Percentiles rank a stretch among this genome's conserved stretches.
Evolutionary conservation across 306 rosid genomes (phyloP).

Genomic region (Dalbergia oliveri): DNA sequence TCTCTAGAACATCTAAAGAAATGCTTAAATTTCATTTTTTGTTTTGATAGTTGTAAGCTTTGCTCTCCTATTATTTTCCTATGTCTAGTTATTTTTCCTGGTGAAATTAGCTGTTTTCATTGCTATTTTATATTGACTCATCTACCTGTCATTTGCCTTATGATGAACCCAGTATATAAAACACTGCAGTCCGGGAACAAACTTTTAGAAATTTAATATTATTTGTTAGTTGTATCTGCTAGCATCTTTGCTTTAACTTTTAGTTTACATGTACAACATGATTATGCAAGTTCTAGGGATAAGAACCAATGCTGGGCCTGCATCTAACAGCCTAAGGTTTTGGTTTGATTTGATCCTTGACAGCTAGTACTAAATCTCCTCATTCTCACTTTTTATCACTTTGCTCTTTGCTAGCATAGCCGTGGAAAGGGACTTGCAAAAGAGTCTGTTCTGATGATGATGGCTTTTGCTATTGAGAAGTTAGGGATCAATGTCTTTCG

Average conservation of each 20-base stretch:
- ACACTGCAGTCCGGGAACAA: conserved; percentile 3
- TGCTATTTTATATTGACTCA: not conserved
- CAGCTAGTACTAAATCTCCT: conserved; percentile 19
- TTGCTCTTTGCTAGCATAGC: conserved; percentile 71
- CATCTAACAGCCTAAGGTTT: conserved; percentile 16
- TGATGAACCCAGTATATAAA: conserved; percentile 25
- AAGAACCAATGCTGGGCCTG: conserved; percentile 7
- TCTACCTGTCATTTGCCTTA: conserved; percentile 16
- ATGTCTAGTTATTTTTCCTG: not conserved
- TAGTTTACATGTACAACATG: not conserved
- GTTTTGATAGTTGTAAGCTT: not conserved
- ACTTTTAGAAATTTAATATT: conserved; percentile 12
- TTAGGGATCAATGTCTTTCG: conserved; percentile 70
- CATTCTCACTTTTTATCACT: conserved; percentile 39
- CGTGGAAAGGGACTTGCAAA: conserved; percentile 89
- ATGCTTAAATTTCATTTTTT: not conserved
- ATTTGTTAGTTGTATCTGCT: conserved; percentile 13
- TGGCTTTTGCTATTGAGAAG: conserved; percentile 77
- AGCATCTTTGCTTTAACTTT: conserved; percentile 22
- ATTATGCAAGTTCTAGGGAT: conserved; percentile 8
- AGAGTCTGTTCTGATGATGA: conserved; percentile 84
- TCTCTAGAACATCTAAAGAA: not conserved
- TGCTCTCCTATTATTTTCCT: not conserved
- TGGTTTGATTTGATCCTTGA: conserved; percentile 28
- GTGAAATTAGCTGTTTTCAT: not conserved